A percentile compares a stretch with the other conserved stretches of the same genome.
phyloP scores from a whole-genome alignment of 2,329 filamentous ascomycete genomes.

The Pseudogymnoascus sp. region DNA sequence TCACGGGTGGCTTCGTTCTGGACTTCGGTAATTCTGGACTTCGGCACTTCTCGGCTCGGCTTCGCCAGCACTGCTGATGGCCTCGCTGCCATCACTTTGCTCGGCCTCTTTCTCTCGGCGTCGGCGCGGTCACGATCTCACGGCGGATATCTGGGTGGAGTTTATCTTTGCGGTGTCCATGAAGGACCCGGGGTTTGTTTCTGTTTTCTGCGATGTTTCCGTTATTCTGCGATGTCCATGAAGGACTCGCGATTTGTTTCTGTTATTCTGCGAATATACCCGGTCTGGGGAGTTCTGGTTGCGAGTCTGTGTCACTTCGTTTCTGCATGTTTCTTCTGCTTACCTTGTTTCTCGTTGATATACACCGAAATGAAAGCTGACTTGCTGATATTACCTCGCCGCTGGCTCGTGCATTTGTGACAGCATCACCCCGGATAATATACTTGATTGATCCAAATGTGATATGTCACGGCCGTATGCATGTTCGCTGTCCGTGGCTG shows the following conservation, averaged over 20 bases:
- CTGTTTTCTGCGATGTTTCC: not conserved
- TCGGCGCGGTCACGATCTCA: not conserved
- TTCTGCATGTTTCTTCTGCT: not conserved
- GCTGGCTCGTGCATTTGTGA: not conserved
- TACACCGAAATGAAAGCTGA: not conserved
- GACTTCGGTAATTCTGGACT: not conserved
- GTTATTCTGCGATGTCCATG: not conserved
- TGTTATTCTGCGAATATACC: not conserved
- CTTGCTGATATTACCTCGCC: not conserved
- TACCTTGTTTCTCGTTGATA: not conserved
- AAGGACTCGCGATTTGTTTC: not conserved
- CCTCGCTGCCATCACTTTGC: constrained; percentile 5
- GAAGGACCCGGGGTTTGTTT: not conserved
- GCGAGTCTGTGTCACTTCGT: not conserved
- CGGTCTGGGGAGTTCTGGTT: not conserved
- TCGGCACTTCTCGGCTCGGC: not conserved
- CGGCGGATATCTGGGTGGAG: not conserved
- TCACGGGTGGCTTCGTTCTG: not conserved
- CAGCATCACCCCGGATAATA: not conserved
- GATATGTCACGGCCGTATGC: not conserved
- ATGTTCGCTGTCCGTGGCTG: not conserved
- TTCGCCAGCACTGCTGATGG: not conserved
- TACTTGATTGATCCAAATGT: not conserved
- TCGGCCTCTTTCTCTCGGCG: not conserved
- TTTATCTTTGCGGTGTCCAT: not conserved